Evolutionary conservation across 2,329 filamentous ascomycete genomes (phyloP), one percentile per base, ranked within the genome.

Genomic region (Ascosphaera apis): DNA sequence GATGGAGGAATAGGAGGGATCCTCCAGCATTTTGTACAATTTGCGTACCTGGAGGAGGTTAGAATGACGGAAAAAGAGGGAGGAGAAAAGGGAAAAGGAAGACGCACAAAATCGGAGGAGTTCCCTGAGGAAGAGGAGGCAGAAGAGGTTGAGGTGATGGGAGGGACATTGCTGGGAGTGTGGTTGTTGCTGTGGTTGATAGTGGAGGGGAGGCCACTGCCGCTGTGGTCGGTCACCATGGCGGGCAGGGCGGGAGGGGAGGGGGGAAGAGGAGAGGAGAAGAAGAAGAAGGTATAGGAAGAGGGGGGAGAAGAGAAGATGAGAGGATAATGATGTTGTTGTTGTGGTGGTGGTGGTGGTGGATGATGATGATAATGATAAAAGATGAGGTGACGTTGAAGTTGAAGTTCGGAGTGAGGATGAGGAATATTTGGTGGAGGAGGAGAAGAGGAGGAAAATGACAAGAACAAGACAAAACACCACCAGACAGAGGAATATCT

Each of bases 11-110:
- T 98, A 91, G 36, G 81, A 76, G 25, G 84, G 84, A 50, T 91
- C 91, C 58, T 95, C 86, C 48, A 98, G 65, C 88, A 98, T 98
- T 54, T 92, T 91, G 68, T 93, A 95, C 45, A 95, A 65, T 62
- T 95, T 95, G 65, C 86, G 83, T 61, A 95, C 84, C 84, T 93
- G 39, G 15, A 37, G 43, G 42, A 47, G 40, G 19, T 33, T 35
- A 36, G 32, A 39, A 42, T 57, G 48, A 57, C 48, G 44, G 39
- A 44, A 40, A n/a, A 36, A 42, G 38, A 44, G 36, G 33, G 18
- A 15, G 13, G 32, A 37, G 15, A 34, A 28, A 17, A 33, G 37
- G 41, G 41, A 45, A 33, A 37, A 36, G 23, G 27, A 19, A 38
- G 39, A 77, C 79, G 65, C 64, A 91, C 83, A 68, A 92, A 92